Evolutionary conservation across 495 filamentous ascomycete species (phyloP), one percentile per base, ranked within the genome.

Genomic region (Bombardia bombarda): DNA sequence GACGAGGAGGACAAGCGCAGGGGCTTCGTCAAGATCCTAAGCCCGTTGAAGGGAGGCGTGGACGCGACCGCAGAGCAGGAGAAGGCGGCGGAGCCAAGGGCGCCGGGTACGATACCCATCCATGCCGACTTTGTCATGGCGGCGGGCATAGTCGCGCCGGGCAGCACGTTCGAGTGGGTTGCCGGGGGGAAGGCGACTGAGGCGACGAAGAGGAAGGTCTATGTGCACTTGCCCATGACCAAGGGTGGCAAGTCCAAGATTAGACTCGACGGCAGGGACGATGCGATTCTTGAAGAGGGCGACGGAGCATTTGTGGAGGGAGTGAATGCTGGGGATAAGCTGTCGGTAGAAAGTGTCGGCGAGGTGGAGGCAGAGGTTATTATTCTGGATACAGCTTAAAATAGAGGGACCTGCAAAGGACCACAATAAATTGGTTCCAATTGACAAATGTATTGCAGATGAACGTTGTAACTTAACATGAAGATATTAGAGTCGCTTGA

Each of bases 41-140:
- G 81, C 39, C 80, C 82, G 10, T 64, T 86, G n/a, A 75, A 78
- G 42, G 83, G 68, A 17, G 80, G 81, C 0, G 60, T 60, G 7
- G 67, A 75, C 24, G 85, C 77, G 32, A 78, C 73, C 8, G 53
- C 58, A 13, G 72, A 79, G 42, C 64, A 75, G 40, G 80, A 86
- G 52, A 72, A 69, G 44, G 73, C 60, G 7, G 80, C 79, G 1
- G 68, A 72, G 30, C 75, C 81, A 0, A 63, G 54, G 14, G 63
- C 84, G 6, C 54, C 64, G 0, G 73, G 67, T 10, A 82, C 86
- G 0, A 90, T 90, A 46, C 83, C 83, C 8, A 80, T 89, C 25
- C 83, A 90, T 57, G 83, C 84, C 17, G 85, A 90, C 56, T 77
- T 89, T 39, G 73, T 82, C 28, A 86, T 90, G 84, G 77, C 72